Base-by-base conservation (phyloP, 1,284 basidiomycete genomes). In the Microbotryomycetes sp. region DNA sequence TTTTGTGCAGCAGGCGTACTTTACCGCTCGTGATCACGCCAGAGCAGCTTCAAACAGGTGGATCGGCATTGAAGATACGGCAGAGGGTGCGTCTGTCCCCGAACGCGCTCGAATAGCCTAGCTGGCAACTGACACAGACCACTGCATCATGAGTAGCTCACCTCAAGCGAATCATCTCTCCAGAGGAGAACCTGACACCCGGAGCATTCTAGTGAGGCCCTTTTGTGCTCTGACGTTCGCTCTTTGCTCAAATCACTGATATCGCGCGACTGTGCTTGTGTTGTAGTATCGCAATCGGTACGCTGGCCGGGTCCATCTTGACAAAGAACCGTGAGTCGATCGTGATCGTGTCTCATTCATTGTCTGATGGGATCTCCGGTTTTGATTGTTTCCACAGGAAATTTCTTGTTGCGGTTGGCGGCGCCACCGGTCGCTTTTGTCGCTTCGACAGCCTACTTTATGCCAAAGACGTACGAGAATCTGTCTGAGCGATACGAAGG, bases 261-360 rank as follows among this genome's bases (percentile, higher is more conserved):
- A 29, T 53, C 15, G 29, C 46, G 9, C n/a, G 29, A 16, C 11
- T n/a, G 3, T 27, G 50, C 30, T 30, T 16, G n/a, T 18, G 24
- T 6, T 4, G 13, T 53, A 67, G 66, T 77, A 85, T 91, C 58
- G 89, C 90, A 52, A 83, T 97, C 45, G 85, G 89, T 1, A 85
- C 89, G 3, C 83, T 97, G 51, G 87, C 88, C 0, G 89, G 88
- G 1, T 89, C 89, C 59, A 86, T 97, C 69, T 75, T 96, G 59
- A 83, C 88, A 0, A 85, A 91, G 45, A 87, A 86, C 65, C 85
- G 91, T 70, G 66, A 71, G 75, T 70, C 50, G 30, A n/a, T 15
- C 30, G 26, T 24, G 47, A 29, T 15, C 27, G n/a, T 46, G 21
- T 24, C 15, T n/a, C n/a, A n/a, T n/a, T n/a, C n/a, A n/a, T n/a